phyloP scores from a whole-genome alignment of 2,329 filamentous ascomycete species.

The Blumeria hordei region DNA sequence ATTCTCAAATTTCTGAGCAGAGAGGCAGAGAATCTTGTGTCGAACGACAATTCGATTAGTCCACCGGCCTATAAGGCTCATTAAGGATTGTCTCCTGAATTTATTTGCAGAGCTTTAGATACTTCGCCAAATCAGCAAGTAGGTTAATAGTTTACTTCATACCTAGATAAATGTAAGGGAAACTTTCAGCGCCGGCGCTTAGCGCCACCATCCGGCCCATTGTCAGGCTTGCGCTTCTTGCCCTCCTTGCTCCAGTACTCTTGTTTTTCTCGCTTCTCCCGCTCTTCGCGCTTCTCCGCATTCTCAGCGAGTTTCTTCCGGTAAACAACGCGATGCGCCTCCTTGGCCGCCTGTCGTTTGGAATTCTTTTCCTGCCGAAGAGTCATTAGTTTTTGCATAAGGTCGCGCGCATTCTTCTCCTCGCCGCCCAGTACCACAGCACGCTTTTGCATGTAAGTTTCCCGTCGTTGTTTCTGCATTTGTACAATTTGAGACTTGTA shows the following conservation, averaged over 20 bases:
- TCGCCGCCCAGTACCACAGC: slow-evolving; percentile 70
- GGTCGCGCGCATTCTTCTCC: slow-evolving; percentile 66
- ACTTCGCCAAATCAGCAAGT: too few species aligned
- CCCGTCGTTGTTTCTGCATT: slow-evolving; percentile 54
- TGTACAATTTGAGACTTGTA: slow-evolving; percentile 77
- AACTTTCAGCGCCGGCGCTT: slow-evolving; percentile 9
- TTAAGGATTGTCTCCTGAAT: background rate
- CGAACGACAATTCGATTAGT: too few species aligned
- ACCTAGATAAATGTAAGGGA: background rate
- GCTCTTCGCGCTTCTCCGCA: slow-evolving; percentile 59
- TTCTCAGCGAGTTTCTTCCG: slow-evolving; percentile 58
- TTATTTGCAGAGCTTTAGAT: too few species aligned
- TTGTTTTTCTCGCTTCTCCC: slow-evolving; percentile 78
- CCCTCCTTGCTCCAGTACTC: slow-evolving; percentile 88
- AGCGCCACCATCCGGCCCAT: slow-evolving; percentile 22
- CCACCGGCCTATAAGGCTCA: background rate
- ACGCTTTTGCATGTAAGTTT: slow-evolving; percentile 86
- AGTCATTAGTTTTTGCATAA: slow-evolving; percentile 84
- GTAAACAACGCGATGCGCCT: slow-evolving; percentile 61
- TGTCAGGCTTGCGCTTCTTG: slow-evolving; percentile 41
- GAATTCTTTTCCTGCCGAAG: slow-evolving; percentile 75
- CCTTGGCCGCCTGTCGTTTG: slow-evolving; percentile 65
- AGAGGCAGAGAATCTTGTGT: too few species aligned
- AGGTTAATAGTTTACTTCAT: too few species aligned
- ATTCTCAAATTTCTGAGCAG: too few species aligned